Evolutionary conservation across 441 rosid species (phyloP).

Genomic region (Manihot esculenta): DNA sequence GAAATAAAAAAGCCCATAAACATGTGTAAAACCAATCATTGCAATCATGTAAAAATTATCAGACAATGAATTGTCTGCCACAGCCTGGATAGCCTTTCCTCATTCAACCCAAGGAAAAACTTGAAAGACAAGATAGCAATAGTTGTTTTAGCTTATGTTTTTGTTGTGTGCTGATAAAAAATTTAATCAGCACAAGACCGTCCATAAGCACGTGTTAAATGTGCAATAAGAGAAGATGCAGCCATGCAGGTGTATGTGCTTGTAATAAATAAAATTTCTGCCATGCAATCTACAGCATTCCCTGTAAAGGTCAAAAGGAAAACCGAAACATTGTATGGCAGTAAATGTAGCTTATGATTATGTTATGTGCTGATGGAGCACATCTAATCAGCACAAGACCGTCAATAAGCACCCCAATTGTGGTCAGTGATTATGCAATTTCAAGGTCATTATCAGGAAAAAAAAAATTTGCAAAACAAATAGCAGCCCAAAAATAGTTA

Average conservation of each 20-base stretch:
- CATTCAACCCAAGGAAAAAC: constrained; percentile 15
- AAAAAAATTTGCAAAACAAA: background rate
- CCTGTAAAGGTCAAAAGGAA: constrained; percentile 4
- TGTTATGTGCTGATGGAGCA: constrained; percentile 27
- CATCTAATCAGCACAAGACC: constrained; percentile 31
- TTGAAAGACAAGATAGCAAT: constrained; percentile 18
- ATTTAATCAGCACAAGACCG: constrained; percentile 40
- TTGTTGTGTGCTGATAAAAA: constrained; percentile 40
- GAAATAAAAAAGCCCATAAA: constrained; percentile 20
- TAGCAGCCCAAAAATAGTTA: background rate
- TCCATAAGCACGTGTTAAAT: constrained; percentile 30
- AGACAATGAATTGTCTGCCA: constrained; percentile 16
- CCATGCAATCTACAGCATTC: constrained; percentile 5
- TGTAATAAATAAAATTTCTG: background rate
- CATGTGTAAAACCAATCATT: background rate
- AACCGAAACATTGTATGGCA: constrained; percentile 13
- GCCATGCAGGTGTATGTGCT: background rate
- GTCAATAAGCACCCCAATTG: constrained; percentile 26
- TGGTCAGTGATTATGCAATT: background rate
- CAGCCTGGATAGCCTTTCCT: constrained; percentile 24
- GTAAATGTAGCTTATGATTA: constrained; percentile 24
- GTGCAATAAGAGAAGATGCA: background rate
- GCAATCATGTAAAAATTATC: background rate
- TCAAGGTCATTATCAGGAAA: no score
- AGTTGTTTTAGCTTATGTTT: constrained; percentile 41